phyloP scores from a whole-genome alignment of 164 flowering plant species.

The Kalanchoe fedtschenkoi region DNA sequence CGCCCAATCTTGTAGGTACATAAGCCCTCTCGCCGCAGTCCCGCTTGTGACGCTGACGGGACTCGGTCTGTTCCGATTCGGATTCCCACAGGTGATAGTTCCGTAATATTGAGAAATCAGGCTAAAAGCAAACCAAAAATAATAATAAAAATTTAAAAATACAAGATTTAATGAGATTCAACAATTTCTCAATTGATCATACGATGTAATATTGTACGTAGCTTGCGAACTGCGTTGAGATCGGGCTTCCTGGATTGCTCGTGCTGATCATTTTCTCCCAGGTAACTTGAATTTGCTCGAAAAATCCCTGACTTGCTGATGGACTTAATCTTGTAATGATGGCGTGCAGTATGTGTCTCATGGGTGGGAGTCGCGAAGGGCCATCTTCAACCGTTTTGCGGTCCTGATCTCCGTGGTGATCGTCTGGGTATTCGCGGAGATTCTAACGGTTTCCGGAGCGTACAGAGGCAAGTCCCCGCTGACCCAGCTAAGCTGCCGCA shows the following conservation, averaged over 20 bases:
- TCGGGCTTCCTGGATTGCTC: slow-evolving; percentile 71
- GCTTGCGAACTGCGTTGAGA: slow-evolving; percentile 65
- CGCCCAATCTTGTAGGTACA: slow-evolving; percentile 27
- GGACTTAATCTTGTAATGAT: background rate
- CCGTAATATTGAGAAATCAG: too few species aligned
- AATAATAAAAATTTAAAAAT: too few species aligned
- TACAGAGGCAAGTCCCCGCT: slow-evolving; percentile 24
- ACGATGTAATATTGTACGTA: slow-evolving; percentile 11
- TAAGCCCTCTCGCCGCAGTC: slow-evolving; percentile 74
- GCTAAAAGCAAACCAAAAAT: too few species aligned
- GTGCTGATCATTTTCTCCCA: slow-evolving; percentile 50
- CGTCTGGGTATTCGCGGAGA: slow-evolving; percentile 47
- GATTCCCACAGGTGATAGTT: slow-evolving; percentile 47
- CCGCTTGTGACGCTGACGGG: slow-evolving; percentile 74
- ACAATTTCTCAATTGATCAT: background rate
- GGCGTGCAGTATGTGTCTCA: slow-evolving; percentile 36
- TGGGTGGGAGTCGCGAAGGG: slow-evolving; percentile 14
- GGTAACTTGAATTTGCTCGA: slow-evolving; percentile 24
- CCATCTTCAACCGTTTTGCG: slow-evolving; percentile 27
- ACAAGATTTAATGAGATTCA: too few species aligned
- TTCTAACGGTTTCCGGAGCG: slow-evolving; percentile 48
- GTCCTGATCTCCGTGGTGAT: slow-evolving; percentile 32
- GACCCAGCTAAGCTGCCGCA: slow-evolving; percentile 51
- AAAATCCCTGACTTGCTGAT: background rate
- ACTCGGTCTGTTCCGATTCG: slow-evolving; percentile 54